Evolutionary conservation across 148 eudicot species (phyloP).

Genomic region (Hydrangea macrophylla): DNA sequence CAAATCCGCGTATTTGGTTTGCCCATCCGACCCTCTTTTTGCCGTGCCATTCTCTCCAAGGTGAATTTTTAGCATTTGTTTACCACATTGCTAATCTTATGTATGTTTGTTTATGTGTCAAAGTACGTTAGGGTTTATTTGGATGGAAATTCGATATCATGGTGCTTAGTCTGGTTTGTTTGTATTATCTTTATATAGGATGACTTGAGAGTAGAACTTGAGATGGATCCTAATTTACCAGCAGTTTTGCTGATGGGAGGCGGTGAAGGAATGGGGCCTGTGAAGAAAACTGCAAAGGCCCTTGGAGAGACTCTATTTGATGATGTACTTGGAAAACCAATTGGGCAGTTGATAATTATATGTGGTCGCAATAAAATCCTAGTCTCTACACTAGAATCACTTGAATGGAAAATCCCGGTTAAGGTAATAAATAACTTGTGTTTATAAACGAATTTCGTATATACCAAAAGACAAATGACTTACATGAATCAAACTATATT

Average conservation of each 20-base stretch:
- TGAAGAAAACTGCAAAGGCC: slow-evolving; percentile 79
- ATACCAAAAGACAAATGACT: background rate
- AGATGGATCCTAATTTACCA: slow-evolving; percentile 70
- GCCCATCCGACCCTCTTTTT: slow-evolving; percentile 93
- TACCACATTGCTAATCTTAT: background rate
- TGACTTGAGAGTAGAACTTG: slow-evolving; percentile 72
- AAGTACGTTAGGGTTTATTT: background rate
- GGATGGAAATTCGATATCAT: background rate
- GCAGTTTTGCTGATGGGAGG: slow-evolving; percentile 95
- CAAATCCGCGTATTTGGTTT: slow-evolving; percentile 84
- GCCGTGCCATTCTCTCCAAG: slow-evolving; percentile 71
- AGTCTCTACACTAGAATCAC: slow-evolving; percentile 53
- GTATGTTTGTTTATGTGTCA: background rate
- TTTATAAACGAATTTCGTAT: background rate
- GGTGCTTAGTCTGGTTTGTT: slow-evolving; percentile 5
- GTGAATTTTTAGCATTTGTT: slow-evolving; percentile 21
- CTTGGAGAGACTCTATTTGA: slow-evolving; percentile 69
- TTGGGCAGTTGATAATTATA: slow-evolving; percentile 79
- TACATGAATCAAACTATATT: background rate
- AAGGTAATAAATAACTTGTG: slow-evolving; percentile 45
- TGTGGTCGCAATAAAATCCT: slow-evolving; percentile 84
- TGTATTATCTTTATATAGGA: slow-evolving; percentile 35
- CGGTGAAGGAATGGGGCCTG: slow-evolving; percentile 99
- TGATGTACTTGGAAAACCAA: slow-evolving; percentile 53
- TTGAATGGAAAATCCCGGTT: slow-evolving; percentile 89